A percentile compares a stretch with the other conserved stretches of the same genome.
These are phyloP conservation scores for Spathaspora girioi DNA, from an alignment of 805 yeast species.

Conservation along the genomic window DNA sequence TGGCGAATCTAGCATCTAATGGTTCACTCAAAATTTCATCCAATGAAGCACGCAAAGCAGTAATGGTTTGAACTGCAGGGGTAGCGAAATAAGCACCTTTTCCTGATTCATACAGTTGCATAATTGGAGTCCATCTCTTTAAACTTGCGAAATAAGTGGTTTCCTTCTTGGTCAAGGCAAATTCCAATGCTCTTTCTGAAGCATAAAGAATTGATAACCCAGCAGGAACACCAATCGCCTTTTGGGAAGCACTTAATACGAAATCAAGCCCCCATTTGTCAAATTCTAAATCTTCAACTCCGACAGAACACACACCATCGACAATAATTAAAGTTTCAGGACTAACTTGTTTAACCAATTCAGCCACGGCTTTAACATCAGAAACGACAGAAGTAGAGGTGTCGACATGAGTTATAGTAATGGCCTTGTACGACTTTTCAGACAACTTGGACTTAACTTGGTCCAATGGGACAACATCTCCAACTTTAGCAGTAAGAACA, in stretches of 20 bases:
- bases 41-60: constrained; percentile 75
- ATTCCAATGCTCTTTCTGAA: constrained; percentile 68
- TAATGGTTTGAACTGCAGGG: constrained; percentile 86
- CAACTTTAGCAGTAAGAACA: constrained; percentile 67
- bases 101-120: constrained; percentile 81
- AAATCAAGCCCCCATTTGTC: constrained; percentile 89
- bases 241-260: constrained; percentile 89
- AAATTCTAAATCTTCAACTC: constrained; percentile 80
- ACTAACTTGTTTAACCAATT: constrained; percentile 54
- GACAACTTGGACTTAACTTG: constrained; percentile 54
- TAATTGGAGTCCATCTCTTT: constrained; percentile 83
- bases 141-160: constrained; percentile 66
- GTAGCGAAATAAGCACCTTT: constrained; percentile 89
- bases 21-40: constrained; percentile 58
- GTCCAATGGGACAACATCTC: constrained; percentile 60
- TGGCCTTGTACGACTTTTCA: constrained; percentile 52
- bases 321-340: constrained; percentile 84
- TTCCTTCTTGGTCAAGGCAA: constrained; percentile 47
- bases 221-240: constrained; percentile 92
- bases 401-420: constrained; percentile 93
- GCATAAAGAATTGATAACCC: constrained; percentile 80
- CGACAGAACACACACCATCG: constrained; percentile 95
- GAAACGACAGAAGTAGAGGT: constrained; percentile 92
- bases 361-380: constrained; percentile 62
- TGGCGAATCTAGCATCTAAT: constrained; percentile 58